Evolutionary conservation across 345 rosid species (phyloP).

Genomic region (Carallia brachiata): DNA sequence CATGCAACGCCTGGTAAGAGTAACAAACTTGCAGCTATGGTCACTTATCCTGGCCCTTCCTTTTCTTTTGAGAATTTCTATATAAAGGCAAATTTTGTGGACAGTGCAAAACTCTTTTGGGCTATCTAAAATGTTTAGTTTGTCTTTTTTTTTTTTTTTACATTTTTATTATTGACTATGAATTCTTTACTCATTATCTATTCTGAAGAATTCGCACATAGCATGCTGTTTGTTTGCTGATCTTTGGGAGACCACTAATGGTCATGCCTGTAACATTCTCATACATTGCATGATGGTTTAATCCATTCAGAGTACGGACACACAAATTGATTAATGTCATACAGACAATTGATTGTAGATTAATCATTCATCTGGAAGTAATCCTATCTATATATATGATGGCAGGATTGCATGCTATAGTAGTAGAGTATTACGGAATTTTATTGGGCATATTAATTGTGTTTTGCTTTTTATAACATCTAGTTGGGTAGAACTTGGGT

Average conservation of each 20-base stretch:
- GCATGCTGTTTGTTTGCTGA: not conserved
- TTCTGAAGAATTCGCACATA: no score
- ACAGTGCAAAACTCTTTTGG: not conserved
- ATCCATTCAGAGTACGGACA: not conserved
- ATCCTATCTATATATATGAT: not conserved
- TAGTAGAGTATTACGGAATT: not conserved
- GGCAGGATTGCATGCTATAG: not conserved
- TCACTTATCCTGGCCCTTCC: not conserved
- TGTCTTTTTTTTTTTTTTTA: not conserved
- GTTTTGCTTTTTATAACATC: not conserved
- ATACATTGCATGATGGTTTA: not conserved
- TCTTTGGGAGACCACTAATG: not conserved
- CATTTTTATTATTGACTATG: not conserved
- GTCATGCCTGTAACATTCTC: not conserved
- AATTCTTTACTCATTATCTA: not conserved
- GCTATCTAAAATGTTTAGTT: not conserved
- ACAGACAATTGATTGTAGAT: not conserved
- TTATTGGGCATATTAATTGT: not conserved
- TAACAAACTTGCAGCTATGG: not conserved
- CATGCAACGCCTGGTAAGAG: constrained; percentile 86
- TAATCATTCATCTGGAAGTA: not conserved
- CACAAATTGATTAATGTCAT: not conserved
- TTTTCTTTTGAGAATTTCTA: not conserved
- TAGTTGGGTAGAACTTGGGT: not conserved
- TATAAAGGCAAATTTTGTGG: not conserved